A percentile compares a stretch with the other conserved stretches of the same genome.
Conservation (phyloP, 305 asterid species). For the Striga hermonthica region DNA sequence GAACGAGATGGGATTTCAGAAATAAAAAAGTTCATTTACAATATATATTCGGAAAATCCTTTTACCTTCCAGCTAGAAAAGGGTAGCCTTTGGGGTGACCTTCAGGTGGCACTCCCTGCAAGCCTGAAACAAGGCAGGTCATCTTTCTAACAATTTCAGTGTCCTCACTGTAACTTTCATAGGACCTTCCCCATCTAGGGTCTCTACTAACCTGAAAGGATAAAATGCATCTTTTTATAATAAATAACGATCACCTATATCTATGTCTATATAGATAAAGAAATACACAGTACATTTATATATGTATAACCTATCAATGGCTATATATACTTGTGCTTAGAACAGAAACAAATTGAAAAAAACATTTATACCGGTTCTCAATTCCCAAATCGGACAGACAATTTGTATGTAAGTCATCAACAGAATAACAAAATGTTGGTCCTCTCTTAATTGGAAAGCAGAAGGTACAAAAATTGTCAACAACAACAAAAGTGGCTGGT, state of each 20-base stretch:
- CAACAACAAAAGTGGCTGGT: no score
- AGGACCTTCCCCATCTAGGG: conserved; percentile 98
- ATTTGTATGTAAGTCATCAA: no score
- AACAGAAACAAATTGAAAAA: no score
- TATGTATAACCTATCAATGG: no score
- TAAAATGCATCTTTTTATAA: conserved; percentile 26
- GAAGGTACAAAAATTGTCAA: no score
- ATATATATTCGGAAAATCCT: conserved; percentile 9
- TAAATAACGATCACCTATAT: conserved; percentile 2
- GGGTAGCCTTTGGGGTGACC: conserved; percentile 87
- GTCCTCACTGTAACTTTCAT: conserved; percentile 86
- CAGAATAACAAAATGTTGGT: no score
- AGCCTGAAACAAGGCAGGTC: conserved; percentile 71
- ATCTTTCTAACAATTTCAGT: conserved; percentile 72
- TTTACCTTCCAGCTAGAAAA: conserved; percentile 86
- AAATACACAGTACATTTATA: no score
- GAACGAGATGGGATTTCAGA: conserved; percentile 5
- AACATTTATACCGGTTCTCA: no score
- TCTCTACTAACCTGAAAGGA: conserved; percentile 72
- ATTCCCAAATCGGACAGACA: no score
- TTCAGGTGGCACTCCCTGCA: conserved; percentile 91
- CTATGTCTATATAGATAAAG: no score
- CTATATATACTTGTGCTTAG: no score
- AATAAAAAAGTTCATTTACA: conserved; percentile 15
- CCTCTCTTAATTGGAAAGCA: no score